Evolutionary conservation across 139 green algal species (phyloP), one percentile per base, ranked within the genome.

Genomic region (Desmodesmus armatus): DNA sequence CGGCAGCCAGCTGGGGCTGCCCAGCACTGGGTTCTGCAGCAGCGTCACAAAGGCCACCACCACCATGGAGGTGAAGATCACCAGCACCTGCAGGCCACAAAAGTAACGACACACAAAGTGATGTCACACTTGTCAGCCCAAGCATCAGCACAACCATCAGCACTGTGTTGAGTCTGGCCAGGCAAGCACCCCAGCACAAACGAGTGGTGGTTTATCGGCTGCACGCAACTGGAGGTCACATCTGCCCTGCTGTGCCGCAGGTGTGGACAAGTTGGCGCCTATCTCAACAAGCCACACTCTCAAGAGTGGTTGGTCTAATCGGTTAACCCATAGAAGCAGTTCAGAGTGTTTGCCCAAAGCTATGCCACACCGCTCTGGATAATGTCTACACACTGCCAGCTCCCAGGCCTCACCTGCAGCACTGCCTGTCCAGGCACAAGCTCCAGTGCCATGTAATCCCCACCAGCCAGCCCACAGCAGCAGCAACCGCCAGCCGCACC

Each of bases 361-460:
- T n/a, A n/a, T n/a, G n/a, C n/a, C n/a, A n/a, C n/a, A n/a, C n/a
- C n/a, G n/a, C n/a, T n/a, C n/a, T n/a, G n/a, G n/a, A n/a, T n/a
- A n/a, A n/a, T n/a, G n/a, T n/a, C n/a, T n/a, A n/a, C n/a, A n/a
- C n/a, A n/a, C n/a, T n/a, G n/a, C n/a, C n/a, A n/a, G n/a, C n/a
- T n/a, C n/a, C n/a, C n/a, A n/a, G 13, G 1, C 19, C 65, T 3
- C 43, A 94, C 91, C 89, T 98, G 95, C 71, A 98, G 84, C 11
- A 93, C n/a, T 0, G 82, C 63, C 84, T 95, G 88, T 3, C 77
- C 85, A 21, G 93, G 91, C 81, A 99, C 96, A 89, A 97, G 93
- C 89, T 98, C 94, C 71, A 97, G 86, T 0, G 94, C 91, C n/a
- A 99, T 78, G 91, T 98, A 99, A 2, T 89, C 82, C 95, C 97